A percentile compares a stretch with the other conserved stretches of the same genome.
Evolutionary conservation across 2,329 filamentous ascomycete species (phyloP).

Genomic region (Epichloe uncinata): DNA sequence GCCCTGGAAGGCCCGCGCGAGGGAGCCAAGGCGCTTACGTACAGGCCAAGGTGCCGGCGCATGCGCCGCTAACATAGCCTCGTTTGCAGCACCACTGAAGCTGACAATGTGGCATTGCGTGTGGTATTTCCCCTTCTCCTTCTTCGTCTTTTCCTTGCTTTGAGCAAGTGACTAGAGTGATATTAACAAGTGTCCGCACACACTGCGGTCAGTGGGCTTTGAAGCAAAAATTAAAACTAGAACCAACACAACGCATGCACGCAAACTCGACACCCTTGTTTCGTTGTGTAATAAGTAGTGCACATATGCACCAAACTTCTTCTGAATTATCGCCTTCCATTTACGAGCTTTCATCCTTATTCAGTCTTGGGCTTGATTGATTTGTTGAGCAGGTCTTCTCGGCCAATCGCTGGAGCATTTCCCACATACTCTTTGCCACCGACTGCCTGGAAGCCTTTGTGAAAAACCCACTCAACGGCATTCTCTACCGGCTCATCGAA

Average conservation of each 20-base stretch:
- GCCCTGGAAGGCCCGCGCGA: slow-evolving; percentile 5
- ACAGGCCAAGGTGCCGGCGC: background rate
- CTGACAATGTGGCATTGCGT: background rate
- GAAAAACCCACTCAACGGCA: slow-evolving; percentile 81
- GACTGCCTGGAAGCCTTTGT: slow-evolving; percentile 61
- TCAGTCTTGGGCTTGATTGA: slow-evolving; percentile 34
- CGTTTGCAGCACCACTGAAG: background rate
- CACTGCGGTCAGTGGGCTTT: background rate
- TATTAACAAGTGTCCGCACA: background rate
- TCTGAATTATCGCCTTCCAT: background rate
- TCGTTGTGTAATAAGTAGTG: background rate
- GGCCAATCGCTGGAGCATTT: slow-evolving; percentile 38
- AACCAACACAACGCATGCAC: background rate
- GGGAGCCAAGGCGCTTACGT: slow-evolving; percentile 4
- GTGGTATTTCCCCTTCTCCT: no score
- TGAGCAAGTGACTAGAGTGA: no score
- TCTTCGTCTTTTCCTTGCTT: no score
- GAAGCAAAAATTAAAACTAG: background rate
- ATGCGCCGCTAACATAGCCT: background rate
- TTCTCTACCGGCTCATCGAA: slow-evolving; percentile 91
- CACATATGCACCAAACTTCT: slow-evolving; percentile 7
- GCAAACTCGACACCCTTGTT: background rate
- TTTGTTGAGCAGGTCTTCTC: slow-evolving; percentile 26
- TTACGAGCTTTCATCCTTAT: slow-evolving; percentile 10
- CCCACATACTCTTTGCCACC: slow-evolving; percentile 50